A percentile compares a stretch with the other conserved stretches of the same genome.
phyloP scores from a whole-genome alignment of 2,329 filamentous ascomycete species.

The Cercospora citrullina region DNA sequence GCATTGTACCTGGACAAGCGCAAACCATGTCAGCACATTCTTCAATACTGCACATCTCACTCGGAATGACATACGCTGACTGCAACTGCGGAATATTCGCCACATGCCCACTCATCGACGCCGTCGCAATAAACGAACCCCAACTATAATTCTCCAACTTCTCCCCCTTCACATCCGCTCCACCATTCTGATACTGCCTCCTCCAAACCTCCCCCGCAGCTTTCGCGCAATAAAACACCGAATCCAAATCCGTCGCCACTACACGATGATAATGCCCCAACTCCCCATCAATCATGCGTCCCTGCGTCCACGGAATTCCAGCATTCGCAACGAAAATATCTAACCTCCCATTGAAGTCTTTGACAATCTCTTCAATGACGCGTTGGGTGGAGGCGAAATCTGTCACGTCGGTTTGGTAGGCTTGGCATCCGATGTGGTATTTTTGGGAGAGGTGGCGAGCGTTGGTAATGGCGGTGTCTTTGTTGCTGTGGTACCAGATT shows the following conservation, averaged over 20 bases:
- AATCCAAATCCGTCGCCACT: constrained; percentile 66
- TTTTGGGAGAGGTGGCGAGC: constrained; percentile 37
- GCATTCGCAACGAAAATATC: constrained; percentile 80
- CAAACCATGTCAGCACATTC: neutral
- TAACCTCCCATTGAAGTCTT: constrained; percentile 67
- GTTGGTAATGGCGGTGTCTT: constrained; percentile 35
- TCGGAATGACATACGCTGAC: constrained; percentile 41
- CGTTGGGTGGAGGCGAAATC: constrained; percentile 57
- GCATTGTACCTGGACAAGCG: constrained; percentile 37
- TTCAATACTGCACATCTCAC: neutral
- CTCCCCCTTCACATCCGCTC: constrained; percentile 52
- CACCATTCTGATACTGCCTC: constrained; percentile 65
- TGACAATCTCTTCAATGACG: constrained; percentile 59
- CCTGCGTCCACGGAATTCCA: constrained; percentile 71
- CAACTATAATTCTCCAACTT: constrained; percentile 45
- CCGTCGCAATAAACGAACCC: constrained; percentile 53
- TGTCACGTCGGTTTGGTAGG: constrained; percentile 64
- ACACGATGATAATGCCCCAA: constrained; percentile 67
- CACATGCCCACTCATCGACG: constrained; percentile 38
- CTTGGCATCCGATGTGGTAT: constrained; percentile 50
- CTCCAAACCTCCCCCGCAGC: constrained; percentile 67
- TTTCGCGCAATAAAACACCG: constrained; percentile 47
- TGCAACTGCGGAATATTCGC: constrained; percentile 53
- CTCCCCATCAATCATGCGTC: constrained; percentile 65
- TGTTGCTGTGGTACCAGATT: constrained; percentile 46